Conservation (phyloP, 805 yeast species). For the Cyberlindnera meyerae region DNA sequence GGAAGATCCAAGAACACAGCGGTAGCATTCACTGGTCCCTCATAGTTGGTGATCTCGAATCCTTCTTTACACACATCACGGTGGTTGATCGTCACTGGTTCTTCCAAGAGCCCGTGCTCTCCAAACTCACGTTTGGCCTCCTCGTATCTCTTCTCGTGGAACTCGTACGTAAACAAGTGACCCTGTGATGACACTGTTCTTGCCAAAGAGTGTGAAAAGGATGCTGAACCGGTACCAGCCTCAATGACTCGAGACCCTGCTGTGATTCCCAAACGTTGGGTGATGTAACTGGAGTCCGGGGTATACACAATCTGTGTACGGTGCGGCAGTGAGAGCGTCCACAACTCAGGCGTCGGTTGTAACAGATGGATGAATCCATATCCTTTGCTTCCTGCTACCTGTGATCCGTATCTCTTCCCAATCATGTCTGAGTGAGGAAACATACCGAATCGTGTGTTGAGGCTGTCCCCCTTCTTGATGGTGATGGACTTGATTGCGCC, state of each 20-base stretch:
- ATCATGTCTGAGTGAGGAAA: constrained; percentile 84
- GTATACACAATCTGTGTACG: constrained; percentile 97
- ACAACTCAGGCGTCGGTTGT: constrained; percentile 90
- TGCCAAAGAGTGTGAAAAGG: constrained; percentile 89
- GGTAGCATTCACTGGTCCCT: constrained; percentile 49
- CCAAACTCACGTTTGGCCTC: constrained; percentile 78
- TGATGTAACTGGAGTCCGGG: constrained; percentile 88
- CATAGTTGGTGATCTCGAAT: constrained; percentile 47
- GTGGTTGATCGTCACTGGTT: constrained; percentile 63
- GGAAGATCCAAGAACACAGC: constrained; percentile 89
- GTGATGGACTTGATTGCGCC: constrained; percentile 71
- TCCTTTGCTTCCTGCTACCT: constrained; percentile 69
- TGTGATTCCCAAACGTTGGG: constrained; percentile 71
- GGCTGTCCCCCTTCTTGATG: constrained; percentile 50
- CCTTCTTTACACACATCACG: constrained; percentile 92
- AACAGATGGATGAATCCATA: constrained; percentile 82
- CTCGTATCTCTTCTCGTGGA: constrained; percentile 75
- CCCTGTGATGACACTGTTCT: constrained; percentile 61
- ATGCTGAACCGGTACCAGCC: constrained; percentile 98
- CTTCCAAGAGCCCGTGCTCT: constrained; percentile 57
- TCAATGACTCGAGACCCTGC: constrained; percentile 82
- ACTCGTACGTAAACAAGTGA: constrained; percentile 77
- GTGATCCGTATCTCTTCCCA: constrained; percentile 78
- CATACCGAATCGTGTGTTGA: constrained; percentile 86
- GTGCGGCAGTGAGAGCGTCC: constrained; percentile 96